phyloP scores from a whole-genome alignment of 164 flowering plant genomes.

The Warburgia ugandensis region DNA sequence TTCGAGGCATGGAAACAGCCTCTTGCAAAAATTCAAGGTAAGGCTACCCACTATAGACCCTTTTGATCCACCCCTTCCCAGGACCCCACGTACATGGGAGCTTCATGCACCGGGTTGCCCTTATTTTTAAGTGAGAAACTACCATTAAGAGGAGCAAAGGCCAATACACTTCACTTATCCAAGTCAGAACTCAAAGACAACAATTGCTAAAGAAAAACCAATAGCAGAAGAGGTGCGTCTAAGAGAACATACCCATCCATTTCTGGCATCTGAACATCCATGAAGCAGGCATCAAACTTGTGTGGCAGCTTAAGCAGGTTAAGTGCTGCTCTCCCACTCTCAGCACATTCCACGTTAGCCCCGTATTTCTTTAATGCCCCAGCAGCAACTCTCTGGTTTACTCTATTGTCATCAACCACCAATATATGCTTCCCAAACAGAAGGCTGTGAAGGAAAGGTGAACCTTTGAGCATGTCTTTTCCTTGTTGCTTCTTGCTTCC shows the following conservation, averaged over 20 bases:
- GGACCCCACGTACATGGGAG: too few relatives aligned
- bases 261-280: slow-evolving; percentile 99
- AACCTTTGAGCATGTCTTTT: slow-evolving; percentile 33
- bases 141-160: not conserved
- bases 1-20: too few relatives aligned
- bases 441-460: slow-evolving; percentile 39
- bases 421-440: slow-evolving; percentile 71
- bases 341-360: slow-evolving; percentile 76
- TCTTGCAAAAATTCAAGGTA: too few relatives aligned
- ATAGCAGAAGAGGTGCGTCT: not conserved
- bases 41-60: too few relatives aligned
- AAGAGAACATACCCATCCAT: slow-evolving; percentile 84
- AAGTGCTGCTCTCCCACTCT: slow-evolving; percentile 75
- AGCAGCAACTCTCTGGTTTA: slow-evolving; percentile 86
- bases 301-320: slow-evolving; percentile 63
- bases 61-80: too few relatives aligned
- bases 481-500: slow-evolving; percentile 46
- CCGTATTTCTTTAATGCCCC: slow-evolving; percentile 89
- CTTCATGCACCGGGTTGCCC: too few relatives aligned
- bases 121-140: not conserved
- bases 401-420: slow-evolving; percentile 87
- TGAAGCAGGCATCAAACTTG: slow-evolving; percentile 88
- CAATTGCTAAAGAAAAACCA: not conserved
- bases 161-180: not conserved
- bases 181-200: not conserved